These are phyloP conservation scores for Ceratocystis destructans DNA, from an alignment of 2,329 filamentous ascomycete species.

Conservation along the genomic window DNA sequence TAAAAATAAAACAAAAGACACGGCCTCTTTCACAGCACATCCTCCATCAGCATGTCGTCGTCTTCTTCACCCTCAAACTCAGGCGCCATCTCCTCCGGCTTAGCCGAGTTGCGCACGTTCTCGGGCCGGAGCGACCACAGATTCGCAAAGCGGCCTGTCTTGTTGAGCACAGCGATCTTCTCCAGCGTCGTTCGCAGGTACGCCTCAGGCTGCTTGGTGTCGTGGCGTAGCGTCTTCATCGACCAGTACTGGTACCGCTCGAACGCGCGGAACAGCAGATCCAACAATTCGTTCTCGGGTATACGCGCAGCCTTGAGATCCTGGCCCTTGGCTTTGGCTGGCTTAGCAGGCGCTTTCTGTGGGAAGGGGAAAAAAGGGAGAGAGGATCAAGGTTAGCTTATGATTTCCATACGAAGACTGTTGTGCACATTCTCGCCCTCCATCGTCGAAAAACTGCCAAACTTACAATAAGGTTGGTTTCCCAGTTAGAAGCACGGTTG, in stretches of 20 bases:
- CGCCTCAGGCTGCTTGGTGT: constrained; percentile 77
- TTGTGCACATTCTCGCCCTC: background rate
- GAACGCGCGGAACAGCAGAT: constrained; percentile 74
- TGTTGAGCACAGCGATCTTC: constrained; percentile 68
- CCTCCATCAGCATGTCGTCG: constrained; percentile 62
- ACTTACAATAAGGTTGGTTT: constrained; percentile 44
- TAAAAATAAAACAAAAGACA: constrained; percentile 1
- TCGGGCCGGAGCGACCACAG: constrained; percentile 70
- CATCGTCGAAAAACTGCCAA: background rate
- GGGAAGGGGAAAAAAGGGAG: background rate
- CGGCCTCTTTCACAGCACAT: constrained; percentile 35
- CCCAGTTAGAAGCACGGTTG: constrained; percentile 27
- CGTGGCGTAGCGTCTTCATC: constrained; percentile 69
- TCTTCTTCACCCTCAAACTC: constrained; percentile 48
- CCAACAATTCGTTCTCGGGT: constrained; percentile 73
- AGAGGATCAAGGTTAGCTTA: constrained; percentile 20
- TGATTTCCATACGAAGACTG: background rate
- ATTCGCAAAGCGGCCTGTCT: constrained; percentile 71
- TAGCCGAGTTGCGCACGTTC: constrained; percentile 34
- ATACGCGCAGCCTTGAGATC: constrained; percentile 84
- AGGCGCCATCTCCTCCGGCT: constrained; percentile 29
- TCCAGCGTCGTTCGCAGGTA: constrained; percentile 78
- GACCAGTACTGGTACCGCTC: constrained; percentile 81
- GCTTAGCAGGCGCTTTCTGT: constrained; percentile 40
- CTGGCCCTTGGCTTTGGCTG: constrained; percentile 45